Base-by-base conservation (phyloP, 345 rosid species). In the Arabis alpina region DNA sequence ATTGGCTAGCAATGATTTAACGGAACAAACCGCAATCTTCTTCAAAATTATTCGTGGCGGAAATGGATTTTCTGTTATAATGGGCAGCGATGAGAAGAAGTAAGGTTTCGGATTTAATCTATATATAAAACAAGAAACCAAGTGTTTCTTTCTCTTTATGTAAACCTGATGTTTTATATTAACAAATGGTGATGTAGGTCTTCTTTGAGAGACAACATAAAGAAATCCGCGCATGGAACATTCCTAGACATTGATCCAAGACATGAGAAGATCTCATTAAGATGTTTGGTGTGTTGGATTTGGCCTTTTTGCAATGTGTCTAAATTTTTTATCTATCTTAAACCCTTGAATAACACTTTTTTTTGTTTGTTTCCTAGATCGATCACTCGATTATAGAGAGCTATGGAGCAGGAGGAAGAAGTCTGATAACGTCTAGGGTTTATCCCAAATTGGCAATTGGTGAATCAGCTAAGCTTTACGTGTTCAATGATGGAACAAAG, bases 1-100 rank as follows among this genome's bases (percentile, higher is more conserved):
- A 47, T 79, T 87, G 65, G 96, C 91, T 5, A 62, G 85, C 25
- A 64, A 72, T 64, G 83, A 83, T 63, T 76, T 86, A 62, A 66
- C 80, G 6, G 91, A 89, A 56, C 80, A 78, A 39, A 87, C 96
- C 8, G 88, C 88, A 14, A 72, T 89, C 45, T 87, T 80, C 70
- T 89, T 87, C 27, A 79, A 84, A 34, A 52, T 89, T 39, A 82
- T 85, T 54, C 82, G 71, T 54, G 66, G 76, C 13, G 75, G 69
- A 0, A 64, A 77, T 12, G 61, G 78, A 64, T 78, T 66, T 47
- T 49, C 68, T 2, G 81, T 89, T 30, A 81, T 89, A 25, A 85
- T 87, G 88, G 71, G 88, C 10, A 64, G 72, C 41, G 52, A 54
- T 44, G 72, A 68, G 42, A 78, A 58, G 54, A 78, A 39, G 75